These are phyloP conservation scores for Syzygium jambos DNA, from an alignment of 345 rosid species.

Conservation along the genomic window DNA sequence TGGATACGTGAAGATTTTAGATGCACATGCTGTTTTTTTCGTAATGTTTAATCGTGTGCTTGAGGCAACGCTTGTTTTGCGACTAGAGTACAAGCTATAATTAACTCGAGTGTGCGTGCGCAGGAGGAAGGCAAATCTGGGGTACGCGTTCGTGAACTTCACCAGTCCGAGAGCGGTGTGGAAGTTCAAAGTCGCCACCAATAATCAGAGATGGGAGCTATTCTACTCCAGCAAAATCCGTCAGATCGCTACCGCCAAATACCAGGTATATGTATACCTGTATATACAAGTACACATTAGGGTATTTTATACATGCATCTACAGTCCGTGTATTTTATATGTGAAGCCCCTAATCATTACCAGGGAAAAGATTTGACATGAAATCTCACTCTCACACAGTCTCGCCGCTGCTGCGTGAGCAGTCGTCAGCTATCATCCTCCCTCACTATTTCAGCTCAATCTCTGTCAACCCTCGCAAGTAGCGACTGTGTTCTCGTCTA, in stretches of 20 bases:
- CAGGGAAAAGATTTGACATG: not conserved
- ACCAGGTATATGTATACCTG: conserved; percentile 35
- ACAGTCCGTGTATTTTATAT: not conserved
- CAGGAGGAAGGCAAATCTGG: conserved; percentile 49
- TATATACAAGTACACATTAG: not conserved
- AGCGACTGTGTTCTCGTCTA: not conserved
- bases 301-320: not conserved
- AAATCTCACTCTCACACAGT: not conserved
- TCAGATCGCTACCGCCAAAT: conserved; percentile 43
- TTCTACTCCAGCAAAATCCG: conserved; percentile 40
- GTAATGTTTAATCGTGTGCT: not conserved
- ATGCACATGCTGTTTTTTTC: not conserved
- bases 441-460: not conserved
- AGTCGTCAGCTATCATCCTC: not conserved
- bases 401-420: not conserved
- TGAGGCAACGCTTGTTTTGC: not conserved
- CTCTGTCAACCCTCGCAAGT: not conserved
- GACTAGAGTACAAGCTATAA: not conserved
- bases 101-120: not conserved
- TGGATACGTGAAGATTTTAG: not conserved
- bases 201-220: conserved; percentile 33
- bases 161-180: conserved; percentile 41
- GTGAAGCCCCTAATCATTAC: not conserved
- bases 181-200: conserved; percentile 31
- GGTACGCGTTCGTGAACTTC: conserved; percentile 81